These are phyloP conservation scores for Pachysolen tannophilus DNA, from an alignment of 805 yeast genomes.

Conservation along the genomic window DNA sequence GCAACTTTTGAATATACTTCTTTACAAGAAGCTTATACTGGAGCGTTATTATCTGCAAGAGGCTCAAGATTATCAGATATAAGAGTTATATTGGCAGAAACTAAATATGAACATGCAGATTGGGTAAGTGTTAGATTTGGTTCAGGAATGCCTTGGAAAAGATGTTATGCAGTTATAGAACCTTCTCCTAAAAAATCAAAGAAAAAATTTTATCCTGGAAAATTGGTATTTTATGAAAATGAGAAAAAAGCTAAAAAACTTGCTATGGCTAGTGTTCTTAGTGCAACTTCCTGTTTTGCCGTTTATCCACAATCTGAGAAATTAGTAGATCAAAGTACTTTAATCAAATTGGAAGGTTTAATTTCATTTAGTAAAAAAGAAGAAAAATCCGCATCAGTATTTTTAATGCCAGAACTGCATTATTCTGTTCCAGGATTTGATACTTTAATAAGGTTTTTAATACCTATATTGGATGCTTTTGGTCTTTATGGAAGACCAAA, in stretches of 20 bases:
- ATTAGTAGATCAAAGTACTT: slow-evolving; percentile 78
- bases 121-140: slow-evolving; percentile 96
- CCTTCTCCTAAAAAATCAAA: slow-evolving; percentile 46
- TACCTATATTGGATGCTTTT: slow-evolving; percentile 72
- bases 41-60: slow-evolving; percentile 85
- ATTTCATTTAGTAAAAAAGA: slow-evolving; percentile 51
- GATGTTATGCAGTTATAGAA: slow-evolving; percentile 85
- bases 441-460: slow-evolving; percentile 71
- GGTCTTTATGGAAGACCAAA: slow-evolving; percentile 76
- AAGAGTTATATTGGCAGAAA: slow-evolving; percentile 73
- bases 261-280: slow-evolving; percentile 72
- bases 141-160: slow-evolving; percentile 95
- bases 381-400: slow-evolving; percentile 53
- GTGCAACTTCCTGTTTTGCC: slow-evolving; percentile 72
- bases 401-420: slow-evolving; percentile 77
- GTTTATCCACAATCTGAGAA: slow-evolving; percentile 83
- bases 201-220: slow-evolving; percentile 47
- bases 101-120: slow-evolving; percentile 81
- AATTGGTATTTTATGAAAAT: slow-evolving; percentile 72
- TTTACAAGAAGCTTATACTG: slow-evolving; percentile 94
- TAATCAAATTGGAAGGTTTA: slow-evolving; percentile 82
- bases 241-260: slow-evolving; percentile 67
- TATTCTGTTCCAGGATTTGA: slow-evolving; percentile 80
- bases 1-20: slow-evolving; percentile 74
- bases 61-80: slow-evolving; percentile 86